Base-by-base conservation (phyloP, 176 grass and related monocot species). In the Musa beccarii region DNA sequence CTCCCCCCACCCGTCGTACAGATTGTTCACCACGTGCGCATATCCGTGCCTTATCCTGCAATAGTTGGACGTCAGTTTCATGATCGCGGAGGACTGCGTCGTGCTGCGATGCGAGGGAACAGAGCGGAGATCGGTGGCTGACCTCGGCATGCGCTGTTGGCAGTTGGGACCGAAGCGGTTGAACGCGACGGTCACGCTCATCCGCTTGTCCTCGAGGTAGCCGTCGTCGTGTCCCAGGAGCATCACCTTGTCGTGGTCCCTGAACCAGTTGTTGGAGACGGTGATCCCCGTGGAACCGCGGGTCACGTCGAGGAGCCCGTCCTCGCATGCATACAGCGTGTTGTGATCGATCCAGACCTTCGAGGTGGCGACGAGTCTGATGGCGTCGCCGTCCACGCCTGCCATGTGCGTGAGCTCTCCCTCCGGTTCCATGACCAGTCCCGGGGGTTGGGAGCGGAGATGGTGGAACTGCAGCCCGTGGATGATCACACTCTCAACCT, bases 291-390 rank as follows among this genome's bases (percentile, higher is more conserved):
- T 93, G 29, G 86, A 93, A 1, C 94, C 90, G 2, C 83, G 77
- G 8, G 94, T 90, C 11, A 87, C 88, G 59, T 97, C 94, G 1
- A 97, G 1, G 53, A 92, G 86, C 25, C 90, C 93, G 19, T 97
- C 93, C 75, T 87, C 64, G 85, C 81, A 79, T 15, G 53, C 78
- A 43, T 83, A 87, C 20, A 90, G 79, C 26, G 81, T 88, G 84
- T 97, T 97, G 90, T 92, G 90, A 54, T 97, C 93, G 80, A 97
- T 83, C 93, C 89, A 97, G 13, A 97, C 86, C 75, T 89, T 90
- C 26, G 63, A 25, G 52, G 85, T 82, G 1, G 71, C 16, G 63
- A 89, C 86, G 34, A 90, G 71, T 65, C 88, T 78, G 75, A 97
- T 85, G 6, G 85, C 90, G 73, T 93, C 94, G 28, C 94, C 94